A percentile compares a stretch with the other conserved stretches of the same genome.
These are phyloP conservation scores for Xerophyta viscosa DNA, from an alignment of 106 monocot species.

Conservation along the genomic window DNA sequence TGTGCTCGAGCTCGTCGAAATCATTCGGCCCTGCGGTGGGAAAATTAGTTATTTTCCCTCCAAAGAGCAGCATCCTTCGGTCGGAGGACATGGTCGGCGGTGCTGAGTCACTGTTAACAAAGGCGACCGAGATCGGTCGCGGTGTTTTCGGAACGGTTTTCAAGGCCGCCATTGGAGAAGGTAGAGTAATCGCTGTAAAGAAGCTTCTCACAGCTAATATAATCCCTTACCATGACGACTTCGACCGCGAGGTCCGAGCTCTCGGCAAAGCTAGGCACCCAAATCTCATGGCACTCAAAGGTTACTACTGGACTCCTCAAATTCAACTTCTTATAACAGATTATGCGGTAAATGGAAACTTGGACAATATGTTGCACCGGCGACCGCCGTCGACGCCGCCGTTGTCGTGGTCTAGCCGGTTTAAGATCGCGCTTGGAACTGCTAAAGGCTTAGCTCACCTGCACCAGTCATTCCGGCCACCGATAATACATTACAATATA, in stretches of 20 bases:
- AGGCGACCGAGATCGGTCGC: constrained; percentile 70
- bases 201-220: constrained; percentile 48
- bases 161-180: constrained; percentile 44
- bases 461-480: constrained; percentile 71
- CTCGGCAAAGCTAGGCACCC: constrained; percentile 76
- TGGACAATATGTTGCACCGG: constrained; percentile 46
- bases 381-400: constrained; percentile 1
- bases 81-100: constrained; percentile 41
- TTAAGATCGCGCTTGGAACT: constrained; percentile 59
- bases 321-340: constrained; percentile 80
- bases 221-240: constrained; percentile 68
- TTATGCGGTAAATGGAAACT: constrained; percentile 47
- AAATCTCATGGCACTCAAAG: constrained; percentile 65
- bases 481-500: constrained; percentile 84
- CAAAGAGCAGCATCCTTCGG: constrained; percentile 20
- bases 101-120: constrained; percentile 50
- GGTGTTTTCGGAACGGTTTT: constrained; percentile 71
- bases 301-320: constrained; percentile 95
- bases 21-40: constrained; percentile 49
- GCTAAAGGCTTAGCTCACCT: constrained; percentile 71
- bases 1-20: constrained; percentile 50
- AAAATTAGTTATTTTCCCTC: constrained; percentile 54
- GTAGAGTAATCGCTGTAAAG: constrained; percentile 46
- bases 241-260: constrained; percentile 68
- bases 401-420: constrained; percentile 57